Base-by-base conservation (phyloP, 768 basidiomycete species). In the Rhodotorula kratochvilovae region DNA sequence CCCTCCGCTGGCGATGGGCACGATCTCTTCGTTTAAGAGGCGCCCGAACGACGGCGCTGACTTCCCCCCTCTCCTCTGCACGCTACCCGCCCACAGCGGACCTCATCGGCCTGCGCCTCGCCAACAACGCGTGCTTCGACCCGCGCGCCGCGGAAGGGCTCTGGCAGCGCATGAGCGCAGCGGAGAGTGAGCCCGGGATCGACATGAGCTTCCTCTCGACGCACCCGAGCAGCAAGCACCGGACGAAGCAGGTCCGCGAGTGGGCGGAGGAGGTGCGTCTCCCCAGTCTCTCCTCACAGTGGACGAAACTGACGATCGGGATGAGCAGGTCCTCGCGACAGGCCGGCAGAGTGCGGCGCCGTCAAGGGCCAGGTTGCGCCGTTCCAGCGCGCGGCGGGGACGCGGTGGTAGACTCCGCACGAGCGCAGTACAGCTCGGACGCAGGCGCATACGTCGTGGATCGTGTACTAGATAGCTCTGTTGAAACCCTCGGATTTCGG, bases 61-160 rank as follows among this genome's bases (percentile, higher is more conserved):
- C 39, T 3, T 46, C 45, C 45, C 16, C 45, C 45, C 15, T 46
- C 45, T 46, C 45, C 19, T 19, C 45, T 8, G 45, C 45, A 15
- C 43, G 35, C 19, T 48, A 7, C 43, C 25, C 19, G 25, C 58
- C 45, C 25, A 23, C 64, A 91, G 94, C 94, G 48, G 94, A 97
- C 78, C 84, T 86, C 39, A 89, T 98, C 61, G 94, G 95, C 15
- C 80, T 97, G 57, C 84, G 84, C 12, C 83, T 97, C 36, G 89
- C 89, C 82, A 84, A 91, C 61, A 85, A 84, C 74, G 94, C 92
- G 0, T 98, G 94, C 81, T 97, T 87, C 79, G 85, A 97, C 77
- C 93, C 94, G 0, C 81, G 80, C 27, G 89, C 88, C 31, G 85
- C 90, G 6, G 86, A 89, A 21, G 90, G 89, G 72, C 85, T 93